Base-by-base conservation (phyloP, 225 moss, liverwort and hornwort species). In the Lunularia cruciata region DNA sequence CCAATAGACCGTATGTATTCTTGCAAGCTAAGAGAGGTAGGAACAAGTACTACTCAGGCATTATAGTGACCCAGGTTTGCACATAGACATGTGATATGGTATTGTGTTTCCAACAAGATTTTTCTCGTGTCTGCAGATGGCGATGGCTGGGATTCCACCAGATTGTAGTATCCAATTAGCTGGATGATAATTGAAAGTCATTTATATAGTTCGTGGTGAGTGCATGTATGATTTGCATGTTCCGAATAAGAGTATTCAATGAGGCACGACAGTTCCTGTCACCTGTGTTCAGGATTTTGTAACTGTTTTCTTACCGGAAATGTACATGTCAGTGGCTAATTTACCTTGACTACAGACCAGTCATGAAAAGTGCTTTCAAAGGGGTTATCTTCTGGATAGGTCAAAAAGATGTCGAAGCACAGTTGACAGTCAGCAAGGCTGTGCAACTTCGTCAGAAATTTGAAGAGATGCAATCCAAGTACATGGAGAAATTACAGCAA, bases 351-450 rank as follows among this genome's bases (percentile, higher is more conserved):
- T n/a, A 6, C 23, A 27, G 6, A 18, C 14, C 59, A 98, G 98
- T 93, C n/a, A 91, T 98, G 91, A 98, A 98, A 81, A 89, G 98
- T 75, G 88, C 91, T 42, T 91, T 91, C 45, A 98, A 93, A 78
- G 98, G 98, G 30, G 89, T 93, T 1, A 60, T 86, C 57, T 98
- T 98, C 89, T 98, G 93, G 98, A 91, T 98, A 58, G 98, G 86
- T 40, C 98, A 98, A 70, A 98, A 92, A 72, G 98, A 98, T 67
- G 93, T 98, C 65, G 98, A 98, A 83, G 88, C 88, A 9, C 89
- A 98, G 72, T 56, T 93, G 34, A 89, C 93, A 61, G 79, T 91
- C 39, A 91, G 76, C 57, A 98, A 93, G 75, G 89, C 90, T 55
- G 32, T 88, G 65, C 88, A 93, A 59, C 89, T 93, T 61, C 89